phyloP scores from a whole-genome alignment of 1,284 basidiomycete species.

The Leccinum variabile region DNA sequence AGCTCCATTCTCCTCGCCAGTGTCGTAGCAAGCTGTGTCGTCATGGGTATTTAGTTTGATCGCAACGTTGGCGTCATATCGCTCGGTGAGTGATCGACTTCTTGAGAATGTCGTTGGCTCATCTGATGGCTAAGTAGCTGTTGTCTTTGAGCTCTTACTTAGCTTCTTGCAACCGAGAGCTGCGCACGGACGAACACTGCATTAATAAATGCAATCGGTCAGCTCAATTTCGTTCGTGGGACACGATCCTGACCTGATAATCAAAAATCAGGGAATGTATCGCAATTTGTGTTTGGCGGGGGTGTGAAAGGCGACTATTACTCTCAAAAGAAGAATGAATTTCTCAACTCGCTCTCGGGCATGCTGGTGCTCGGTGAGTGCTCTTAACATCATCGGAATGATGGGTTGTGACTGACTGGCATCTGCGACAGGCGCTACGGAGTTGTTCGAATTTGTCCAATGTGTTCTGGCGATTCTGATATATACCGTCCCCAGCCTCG shows the following conservation, averaged over 20 bases:
- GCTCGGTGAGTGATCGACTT: constrained; percentile 31
- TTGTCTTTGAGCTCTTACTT: not conserved
- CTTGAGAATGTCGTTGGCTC: not conserved
- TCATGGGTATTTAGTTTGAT: constrained; percentile 54
- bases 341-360: constrained; percentile 1
- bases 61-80: constrained; percentile 60
- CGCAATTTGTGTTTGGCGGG: constrained; percentile 3
- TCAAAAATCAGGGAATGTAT: not conserved
- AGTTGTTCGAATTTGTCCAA: not conserved
- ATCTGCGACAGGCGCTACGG: not conserved
- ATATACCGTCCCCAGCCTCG: constrained; percentile 36
- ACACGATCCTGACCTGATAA: not conserved
- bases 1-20: constrained; percentile 47
- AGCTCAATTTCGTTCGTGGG: not conserved
- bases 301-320: not conserved
- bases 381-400: not conserved
- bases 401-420: not conserved
- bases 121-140: not conserved
- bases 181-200: not conserved
- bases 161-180: constrained; percentile 3
- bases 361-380: constrained; percentile 1
- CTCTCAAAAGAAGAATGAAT: not conserved
- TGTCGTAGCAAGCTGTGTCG: constrained; percentile 53
- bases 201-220: not conserved
- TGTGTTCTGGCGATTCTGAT: not conserved